phyloP scores from a whole-genome alignment of 2,329 filamentous ascomycete species.

The Exophiala sideris region DNA sequence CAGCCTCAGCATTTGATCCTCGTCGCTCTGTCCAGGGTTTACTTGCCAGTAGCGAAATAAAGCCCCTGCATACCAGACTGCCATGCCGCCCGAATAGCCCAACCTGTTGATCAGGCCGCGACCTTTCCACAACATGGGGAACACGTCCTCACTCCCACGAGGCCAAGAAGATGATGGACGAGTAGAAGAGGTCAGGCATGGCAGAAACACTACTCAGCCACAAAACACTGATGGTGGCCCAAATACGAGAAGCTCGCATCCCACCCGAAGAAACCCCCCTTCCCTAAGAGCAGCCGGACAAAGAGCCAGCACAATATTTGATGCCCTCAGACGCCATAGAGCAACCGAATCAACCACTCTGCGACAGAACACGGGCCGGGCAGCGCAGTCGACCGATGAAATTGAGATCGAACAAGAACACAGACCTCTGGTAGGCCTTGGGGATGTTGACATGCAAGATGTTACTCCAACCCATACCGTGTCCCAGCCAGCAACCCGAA shows the following conservation, averaged over 20 bases:
- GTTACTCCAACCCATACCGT: conserved; percentile 21
- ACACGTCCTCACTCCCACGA: conserved; percentile 15
- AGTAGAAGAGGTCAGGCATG: conserved; percentile 13
- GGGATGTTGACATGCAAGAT: conserved; percentile 32
- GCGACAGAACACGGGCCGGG: conserved; percentile 9
- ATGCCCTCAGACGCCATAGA: conserved; percentile 30
- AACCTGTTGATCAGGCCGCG: conserved; percentile 9
- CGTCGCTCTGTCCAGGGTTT: too few relatives aligned
- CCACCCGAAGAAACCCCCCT: conserved; percentile 17
- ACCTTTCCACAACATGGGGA: conserved; percentile 19
- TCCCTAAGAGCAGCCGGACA: conserved; percentile 17
- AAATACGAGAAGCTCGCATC: conserved; percentile 10
- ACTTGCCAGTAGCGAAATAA: background rate
- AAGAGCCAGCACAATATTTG: conserved; percentile 23
- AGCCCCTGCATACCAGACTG: background rate
- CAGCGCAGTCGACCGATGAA: conserved; percentile 28
- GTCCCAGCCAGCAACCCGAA: conserved; percentile 33
- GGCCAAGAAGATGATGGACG: conserved; percentile 12
- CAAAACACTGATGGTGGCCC: background rate
- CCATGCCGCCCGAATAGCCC: conserved; percentile 17
- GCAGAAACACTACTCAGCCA: conserved; percentile 1
- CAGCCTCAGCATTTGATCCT: too few relatives aligned
- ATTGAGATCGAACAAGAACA: conserved; percentile 38
- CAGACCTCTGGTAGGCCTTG: conserved; percentile 33
- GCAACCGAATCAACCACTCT: conserved; percentile 15